Evolutionary conservation across 148 eudicot species (phyloP).

Genomic region (Salicornia ramosissima): DNA sequence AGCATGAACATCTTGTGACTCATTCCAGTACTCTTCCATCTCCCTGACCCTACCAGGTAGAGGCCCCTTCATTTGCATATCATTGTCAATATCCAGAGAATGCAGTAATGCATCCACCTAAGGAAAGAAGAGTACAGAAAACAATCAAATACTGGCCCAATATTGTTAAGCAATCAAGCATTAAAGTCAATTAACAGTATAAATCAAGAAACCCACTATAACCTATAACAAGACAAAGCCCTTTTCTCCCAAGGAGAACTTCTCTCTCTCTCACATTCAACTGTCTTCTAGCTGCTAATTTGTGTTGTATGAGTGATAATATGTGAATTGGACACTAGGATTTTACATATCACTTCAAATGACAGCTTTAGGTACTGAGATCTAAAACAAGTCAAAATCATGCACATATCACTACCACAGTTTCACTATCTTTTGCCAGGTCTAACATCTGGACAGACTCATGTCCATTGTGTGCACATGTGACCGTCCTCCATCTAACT

Average conservation of each 20-base stretch:
- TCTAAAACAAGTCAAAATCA: background rate
- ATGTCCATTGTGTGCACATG: background rate
- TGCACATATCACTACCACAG: background rate
- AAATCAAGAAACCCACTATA: background rate
- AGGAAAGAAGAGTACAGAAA: slow-evolving; percentile 15
- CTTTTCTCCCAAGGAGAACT: background rate
- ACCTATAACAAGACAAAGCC: background rate
- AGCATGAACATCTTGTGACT: slow-evolving; percentile 62
- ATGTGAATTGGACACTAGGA: background rate
- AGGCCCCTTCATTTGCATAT: slow-evolving; percentile 57
- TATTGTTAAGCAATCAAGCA: background rate
- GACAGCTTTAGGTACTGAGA: background rate
- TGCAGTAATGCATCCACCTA: slow-evolving; percentile 78
- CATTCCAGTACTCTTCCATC: slow-evolving; percentile 90
- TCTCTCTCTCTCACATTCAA: background rate
- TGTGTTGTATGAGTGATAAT: background rate
- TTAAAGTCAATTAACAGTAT: background rate
- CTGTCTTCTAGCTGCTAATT: background rate
- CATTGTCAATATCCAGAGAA: slow-evolving; percentile 83
- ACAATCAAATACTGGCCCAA: background rate
- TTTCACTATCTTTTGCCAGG: background rate
- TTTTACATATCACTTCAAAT: background rate
- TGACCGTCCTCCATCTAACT: background rate
- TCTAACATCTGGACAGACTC: background rate
- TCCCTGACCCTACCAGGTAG: slow-evolving; percentile 75